These are phyloP conservation scores for Russula sp. DNA, from an alignment of 768 basidiomycete genomes.

Conservation along the genomic window DNA sequence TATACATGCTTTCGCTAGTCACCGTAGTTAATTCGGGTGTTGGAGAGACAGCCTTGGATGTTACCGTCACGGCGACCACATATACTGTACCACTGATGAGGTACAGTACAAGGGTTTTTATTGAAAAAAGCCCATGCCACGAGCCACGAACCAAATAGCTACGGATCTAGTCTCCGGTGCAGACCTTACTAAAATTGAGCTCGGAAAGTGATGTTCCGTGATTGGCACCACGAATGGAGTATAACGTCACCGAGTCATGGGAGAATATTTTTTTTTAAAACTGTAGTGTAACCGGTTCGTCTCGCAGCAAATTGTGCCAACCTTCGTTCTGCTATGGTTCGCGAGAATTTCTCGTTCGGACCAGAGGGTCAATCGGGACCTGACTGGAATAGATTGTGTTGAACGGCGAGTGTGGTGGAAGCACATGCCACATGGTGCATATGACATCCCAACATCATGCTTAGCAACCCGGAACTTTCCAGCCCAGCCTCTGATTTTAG, in stretches of 20 bases:
- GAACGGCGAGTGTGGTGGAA: background rate
- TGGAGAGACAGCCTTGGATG: background rate
- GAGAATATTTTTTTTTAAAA: background rate
- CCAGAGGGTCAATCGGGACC: slow-evolving; percentile 3
- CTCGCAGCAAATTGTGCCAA: background rate
- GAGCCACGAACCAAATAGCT: background rate
- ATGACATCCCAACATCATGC: background rate
- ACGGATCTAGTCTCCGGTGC: background rate
- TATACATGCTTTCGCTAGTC: background rate
- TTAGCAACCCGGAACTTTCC: background rate
- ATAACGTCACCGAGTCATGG: background rate
- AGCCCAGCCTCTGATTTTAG: background rate
- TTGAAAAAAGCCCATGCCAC: too few species aligned
- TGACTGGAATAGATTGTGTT: slow-evolving; percentile 1
- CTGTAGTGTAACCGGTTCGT: background rate
- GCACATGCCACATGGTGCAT: background rate
- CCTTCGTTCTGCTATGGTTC: background rate
- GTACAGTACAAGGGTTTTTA: too few species aligned
- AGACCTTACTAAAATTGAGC: background rate
- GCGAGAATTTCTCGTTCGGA: background rate
- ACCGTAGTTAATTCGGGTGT: background rate
- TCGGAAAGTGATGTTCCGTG: background rate
- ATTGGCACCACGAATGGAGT: background rate
- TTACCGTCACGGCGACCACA: background rate
- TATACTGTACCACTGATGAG: too few species aligned